A percentile compares a stretch with the other conserved stretches of the same genome.
Conservation (phyloP, 176 grass and related monocot species). For the Bromus sterilis region DNA sequence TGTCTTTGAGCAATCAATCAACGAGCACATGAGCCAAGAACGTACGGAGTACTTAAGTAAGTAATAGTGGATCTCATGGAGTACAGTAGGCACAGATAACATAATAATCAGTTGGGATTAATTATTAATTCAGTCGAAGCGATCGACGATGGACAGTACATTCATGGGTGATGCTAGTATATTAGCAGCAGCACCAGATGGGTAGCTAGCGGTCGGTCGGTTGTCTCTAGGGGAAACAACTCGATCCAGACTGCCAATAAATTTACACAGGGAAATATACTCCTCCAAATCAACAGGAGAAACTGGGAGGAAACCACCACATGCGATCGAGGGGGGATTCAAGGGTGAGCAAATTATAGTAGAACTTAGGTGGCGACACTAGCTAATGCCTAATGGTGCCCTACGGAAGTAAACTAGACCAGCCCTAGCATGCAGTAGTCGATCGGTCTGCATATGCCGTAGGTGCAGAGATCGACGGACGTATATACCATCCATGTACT, state of each 20-base stretch:
- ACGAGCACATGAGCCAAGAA: background rate
- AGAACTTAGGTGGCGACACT: background rate
- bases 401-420: background rate
- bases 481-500: background rate
- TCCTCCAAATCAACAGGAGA: background rate
- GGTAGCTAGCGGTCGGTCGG: conserved; percentile 64
- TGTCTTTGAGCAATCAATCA: background rate
- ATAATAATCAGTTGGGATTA: background rate
- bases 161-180: background rate
- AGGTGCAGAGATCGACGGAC: background rate
- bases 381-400: background rate
- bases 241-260: conserved; percentile 48
- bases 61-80: background rate
- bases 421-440: background rate
- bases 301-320: background rate
- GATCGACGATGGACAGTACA: background rate
- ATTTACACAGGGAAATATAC: conserved; percentile 20
- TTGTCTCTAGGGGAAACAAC: conserved; percentile 69
- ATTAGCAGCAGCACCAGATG: background rate
- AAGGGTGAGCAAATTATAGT: background rate
- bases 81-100: background rate
- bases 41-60: background rate
- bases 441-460: background rate
- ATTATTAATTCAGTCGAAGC: background rate
- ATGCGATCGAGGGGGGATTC: background rate